Evolutionary conservation across 2,329 filamentous ascomycete species (phyloP).

Genomic region (Aureobasidium sp.): DNA sequence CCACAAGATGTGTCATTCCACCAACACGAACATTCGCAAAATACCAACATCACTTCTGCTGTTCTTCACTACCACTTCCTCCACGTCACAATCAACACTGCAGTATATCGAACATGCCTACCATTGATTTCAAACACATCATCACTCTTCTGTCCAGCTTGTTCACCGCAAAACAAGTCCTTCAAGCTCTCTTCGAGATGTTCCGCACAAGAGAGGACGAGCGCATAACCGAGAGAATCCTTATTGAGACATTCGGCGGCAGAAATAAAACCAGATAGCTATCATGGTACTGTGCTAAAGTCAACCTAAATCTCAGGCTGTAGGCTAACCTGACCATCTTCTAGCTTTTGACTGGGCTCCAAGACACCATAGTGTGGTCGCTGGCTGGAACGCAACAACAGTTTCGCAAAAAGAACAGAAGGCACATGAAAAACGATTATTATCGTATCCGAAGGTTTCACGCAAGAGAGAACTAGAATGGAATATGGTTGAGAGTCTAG

Average conservation of each 20-base stretch:
- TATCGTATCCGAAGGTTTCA: too few species aligned
- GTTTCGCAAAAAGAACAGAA: neutral
- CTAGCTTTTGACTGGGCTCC: neutral
- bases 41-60: neutral
- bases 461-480: too few species aligned
- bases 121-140: neutral
- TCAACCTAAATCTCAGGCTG: neutral
- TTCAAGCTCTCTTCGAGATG: neutral
- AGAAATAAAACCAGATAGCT: neutral
- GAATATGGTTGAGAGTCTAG: neutral
- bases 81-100: too few species aligned
- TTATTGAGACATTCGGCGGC: neutral
- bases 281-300: neutral
- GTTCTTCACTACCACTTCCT: neutral
- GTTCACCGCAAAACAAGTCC: neutral
- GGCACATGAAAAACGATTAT: too few species aligned
- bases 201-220: neutral
- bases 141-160: neutral
- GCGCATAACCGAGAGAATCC: neutral
- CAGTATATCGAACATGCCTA: neutral
- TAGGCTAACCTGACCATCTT: neutral
- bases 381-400: neutral
- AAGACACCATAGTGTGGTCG: too few species aligned
- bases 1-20: neutral
- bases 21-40: neutral